Conservation (phyloP, 2,329 filamentous ascomycete species). For the Magnaporthiopsis incrustans region DNA sequence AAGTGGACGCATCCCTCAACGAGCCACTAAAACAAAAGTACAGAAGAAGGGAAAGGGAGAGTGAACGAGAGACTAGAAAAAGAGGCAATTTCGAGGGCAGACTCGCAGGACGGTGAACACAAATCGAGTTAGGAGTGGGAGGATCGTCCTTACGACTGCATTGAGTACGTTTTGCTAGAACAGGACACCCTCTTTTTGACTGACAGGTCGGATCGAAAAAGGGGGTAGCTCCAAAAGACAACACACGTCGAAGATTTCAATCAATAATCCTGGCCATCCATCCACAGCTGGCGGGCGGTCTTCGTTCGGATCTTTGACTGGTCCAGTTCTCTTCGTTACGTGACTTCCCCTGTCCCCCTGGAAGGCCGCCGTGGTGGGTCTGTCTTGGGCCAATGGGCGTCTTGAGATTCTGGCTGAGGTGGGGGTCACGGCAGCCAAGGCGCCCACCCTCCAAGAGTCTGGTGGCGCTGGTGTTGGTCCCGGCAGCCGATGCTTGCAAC, state of each 20-base stretch:
- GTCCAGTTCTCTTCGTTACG: neutral
- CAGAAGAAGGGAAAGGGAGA: neutral
- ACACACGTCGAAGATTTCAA: neutral
- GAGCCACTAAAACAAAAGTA: neutral
- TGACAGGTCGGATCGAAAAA: neutral
- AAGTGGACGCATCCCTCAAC: conserved; percentile 5
- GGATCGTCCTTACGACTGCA: neutral
- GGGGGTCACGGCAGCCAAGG: neutral
- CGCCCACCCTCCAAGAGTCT: no score
- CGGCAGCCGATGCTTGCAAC: neutral
- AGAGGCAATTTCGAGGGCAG: neutral
- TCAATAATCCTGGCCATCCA: neutral
- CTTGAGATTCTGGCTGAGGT: neutral
- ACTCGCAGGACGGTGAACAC: neutral
- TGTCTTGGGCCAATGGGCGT: neutral
- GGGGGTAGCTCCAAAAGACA: neutral
- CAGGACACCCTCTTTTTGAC: neutral
- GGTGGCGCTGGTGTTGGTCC: no score
- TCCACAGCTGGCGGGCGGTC: neutral
- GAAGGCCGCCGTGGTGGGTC: neutral
- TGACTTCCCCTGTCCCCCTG: neutral
- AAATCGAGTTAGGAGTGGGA: neutral
- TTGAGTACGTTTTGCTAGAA: neutral
- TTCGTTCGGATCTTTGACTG: neutral
- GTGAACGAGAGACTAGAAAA: neutral